Conservation (phyloP, 208 protist species). For the Leishmania tropica region DNA sequence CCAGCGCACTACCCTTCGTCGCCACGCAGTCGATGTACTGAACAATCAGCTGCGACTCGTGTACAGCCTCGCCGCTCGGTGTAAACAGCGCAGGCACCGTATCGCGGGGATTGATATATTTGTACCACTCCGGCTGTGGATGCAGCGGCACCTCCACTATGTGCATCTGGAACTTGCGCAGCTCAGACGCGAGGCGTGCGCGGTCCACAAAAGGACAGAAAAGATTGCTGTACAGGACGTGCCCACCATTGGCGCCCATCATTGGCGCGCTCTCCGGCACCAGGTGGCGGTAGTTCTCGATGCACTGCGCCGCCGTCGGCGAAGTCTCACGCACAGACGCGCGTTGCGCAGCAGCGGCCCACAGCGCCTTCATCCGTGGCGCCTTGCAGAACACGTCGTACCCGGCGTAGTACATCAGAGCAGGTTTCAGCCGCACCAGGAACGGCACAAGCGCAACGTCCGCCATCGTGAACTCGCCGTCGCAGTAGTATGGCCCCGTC, state of each 20-base stretch:
- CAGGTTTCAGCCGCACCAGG: slow-evolving; percentile 53
- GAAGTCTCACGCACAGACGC: slow-evolving; percentile 55
- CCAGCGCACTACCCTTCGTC: slow-evolving; percentile 23
- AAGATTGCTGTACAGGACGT: slow-evolving; percentile 59
- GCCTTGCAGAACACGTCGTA: slow-evolving; percentile 73
- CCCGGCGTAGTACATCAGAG: slow-evolving; percentile 63
- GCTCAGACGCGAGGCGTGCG: slow-evolving; percentile 50
- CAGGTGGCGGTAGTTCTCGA: slow-evolving; percentile 36
- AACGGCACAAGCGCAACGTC: slow-evolving; percentile 79
- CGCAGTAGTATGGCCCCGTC: slow-evolving; percentile 67
- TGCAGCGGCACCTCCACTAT: slow-evolving; percentile 53
- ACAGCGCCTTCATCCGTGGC: slow-evolving; percentile 65
- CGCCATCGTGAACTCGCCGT: slow-evolving; percentile 75
- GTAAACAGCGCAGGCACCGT: slow-evolving; percentile 72
- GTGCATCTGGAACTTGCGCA: slow-evolving; percentile 43
- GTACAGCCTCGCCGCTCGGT: slow-evolving; percentile 50
- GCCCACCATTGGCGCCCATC: slow-evolving; percentile 33
- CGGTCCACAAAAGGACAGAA: slow-evolving; percentile 67
- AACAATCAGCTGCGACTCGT: slow-evolving; percentile 68
- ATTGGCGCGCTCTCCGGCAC: slow-evolving; percentile 45
- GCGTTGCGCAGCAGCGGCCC: slow-evolving; percentile 42
- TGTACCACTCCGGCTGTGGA: slow-evolving; percentile 61
- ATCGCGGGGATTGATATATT: slow-evolving; percentile 57
- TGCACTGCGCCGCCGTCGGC: slow-evolving; percentile 41
- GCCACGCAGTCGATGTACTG: slow-evolving; percentile 59